phyloP scores from a whole-genome alignment of 768 basidiomycete genomes.

The Kwoniella pini region DNA sequence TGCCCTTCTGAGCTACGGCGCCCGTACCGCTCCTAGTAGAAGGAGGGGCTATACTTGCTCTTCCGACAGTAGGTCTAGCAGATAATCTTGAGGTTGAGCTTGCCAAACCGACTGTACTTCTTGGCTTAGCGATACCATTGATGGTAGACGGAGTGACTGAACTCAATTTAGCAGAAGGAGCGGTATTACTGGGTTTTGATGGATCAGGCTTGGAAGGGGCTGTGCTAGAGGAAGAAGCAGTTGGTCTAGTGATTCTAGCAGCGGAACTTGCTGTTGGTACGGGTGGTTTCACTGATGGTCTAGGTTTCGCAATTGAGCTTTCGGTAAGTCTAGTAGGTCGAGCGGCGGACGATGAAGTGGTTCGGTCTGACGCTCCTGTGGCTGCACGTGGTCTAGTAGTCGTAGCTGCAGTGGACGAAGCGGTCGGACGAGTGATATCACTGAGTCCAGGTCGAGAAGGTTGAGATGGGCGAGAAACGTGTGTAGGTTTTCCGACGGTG shows the following conservation, averaged over 20 bases:
- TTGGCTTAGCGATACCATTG: not conserved
- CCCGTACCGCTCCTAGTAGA: not conserved
- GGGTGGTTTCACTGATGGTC: slow-evolving; percentile 12
- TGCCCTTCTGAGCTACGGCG: slow-evolving; percentile 9
- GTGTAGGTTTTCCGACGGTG: not conserved
- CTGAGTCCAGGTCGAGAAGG: slow-evolving; percentile 4
- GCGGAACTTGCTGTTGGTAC: slow-evolving; percentile 1
- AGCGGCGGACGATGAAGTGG: slow-evolving; percentile 4
- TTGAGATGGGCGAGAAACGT: slow-evolving; percentile 5
- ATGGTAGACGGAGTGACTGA: no score
- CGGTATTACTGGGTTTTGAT: not conserved
- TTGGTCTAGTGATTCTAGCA: not conserved
- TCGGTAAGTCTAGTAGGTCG: not conserved
- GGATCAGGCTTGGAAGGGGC: slow-evolving; percentile 11
- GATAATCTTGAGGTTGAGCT: slow-evolving; percentile 8
- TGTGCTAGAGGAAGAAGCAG: not conserved
- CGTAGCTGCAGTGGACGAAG: slow-evolving; percentile 7
- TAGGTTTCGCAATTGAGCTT: slow-evolving; percentile 6
- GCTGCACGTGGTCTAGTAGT: slow-evolving; percentile 6
- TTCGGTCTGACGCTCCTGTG: slow-evolving; percentile 12
- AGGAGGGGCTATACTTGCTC: slow-evolving; percentile 21
- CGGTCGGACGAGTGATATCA: slow-evolving; percentile 4
- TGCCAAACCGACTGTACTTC: slow-evolving; percentile 1
- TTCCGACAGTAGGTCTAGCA: slow-evolving; percentile 6
- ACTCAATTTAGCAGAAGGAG: not conserved